These are phyloP conservation scores for Solanum dulcamara DNA, from an alignment of 257 asterid species.

Conservation along the genomic window DNA sequence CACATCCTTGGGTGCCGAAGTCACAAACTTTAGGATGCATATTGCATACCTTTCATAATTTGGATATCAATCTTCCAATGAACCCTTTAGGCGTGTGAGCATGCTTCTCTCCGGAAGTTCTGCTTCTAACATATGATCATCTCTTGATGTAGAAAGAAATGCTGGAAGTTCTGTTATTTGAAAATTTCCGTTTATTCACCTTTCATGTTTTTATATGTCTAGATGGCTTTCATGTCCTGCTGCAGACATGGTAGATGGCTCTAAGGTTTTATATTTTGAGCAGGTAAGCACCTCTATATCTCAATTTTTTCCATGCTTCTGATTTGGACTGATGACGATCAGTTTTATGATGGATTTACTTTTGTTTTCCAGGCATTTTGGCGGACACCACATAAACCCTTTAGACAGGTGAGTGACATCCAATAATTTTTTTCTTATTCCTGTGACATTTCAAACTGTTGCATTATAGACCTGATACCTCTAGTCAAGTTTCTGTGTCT, in stretches of 20 bases:
- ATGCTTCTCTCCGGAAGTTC: not conserved
- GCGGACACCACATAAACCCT: slow-evolving; percentile 93
- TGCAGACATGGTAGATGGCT: slow-evolving; percentile 94
- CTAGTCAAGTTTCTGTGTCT: not conserved
- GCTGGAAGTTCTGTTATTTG: not conserved
- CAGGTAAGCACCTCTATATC: slow-evolving; percentile 36
- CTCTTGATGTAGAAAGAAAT: not conserved
- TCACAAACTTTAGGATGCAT: not conserved
- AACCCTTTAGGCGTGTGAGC: not conserved
- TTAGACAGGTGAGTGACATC: slow-evolving; percentile 61
- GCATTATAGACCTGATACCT: not conserved
- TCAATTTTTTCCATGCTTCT: not conserved
- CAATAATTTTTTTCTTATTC: not conserved
- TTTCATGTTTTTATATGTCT: not conserved
- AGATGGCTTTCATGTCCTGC: slow-evolving; percentile 97
- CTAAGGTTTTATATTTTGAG: slow-evolving; percentile 88
- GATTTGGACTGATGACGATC: not conserved
- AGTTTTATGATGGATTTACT: not conserved
- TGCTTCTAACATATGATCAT: not conserved
- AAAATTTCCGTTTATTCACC: not conserved
- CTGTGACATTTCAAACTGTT: not conserved
- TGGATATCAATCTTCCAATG: not conserved
- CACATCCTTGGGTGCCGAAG: not conserved
- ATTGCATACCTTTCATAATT: not conserved
- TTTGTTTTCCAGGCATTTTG: slow-evolving; percentile 68